phyloP scores from a whole-genome alignment of 345 rosid genomes.

The Hirschfeldia incana region DNA sequence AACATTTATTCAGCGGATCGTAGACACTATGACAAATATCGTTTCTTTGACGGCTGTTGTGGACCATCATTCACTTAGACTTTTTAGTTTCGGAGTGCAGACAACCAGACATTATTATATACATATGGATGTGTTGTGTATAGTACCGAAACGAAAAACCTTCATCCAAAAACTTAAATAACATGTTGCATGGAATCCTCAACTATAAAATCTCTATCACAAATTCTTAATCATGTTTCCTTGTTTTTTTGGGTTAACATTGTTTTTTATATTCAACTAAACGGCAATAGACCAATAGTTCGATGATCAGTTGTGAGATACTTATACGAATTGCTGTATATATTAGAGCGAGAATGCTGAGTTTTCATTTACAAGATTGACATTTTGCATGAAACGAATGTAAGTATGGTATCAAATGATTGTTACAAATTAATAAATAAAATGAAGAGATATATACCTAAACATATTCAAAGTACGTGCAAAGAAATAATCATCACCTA shows the following conservation, averaged over 20 bases:
- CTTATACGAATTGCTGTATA: not conserved
- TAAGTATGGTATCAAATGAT: no score
- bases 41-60: slow-evolving; percentile 36
- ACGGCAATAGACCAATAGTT: not conserved
- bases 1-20: slow-evolving; percentile 39
- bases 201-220: slow-evolving; percentile 19
- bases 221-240: not conserved
- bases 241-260: not conserved
- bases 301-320: not conserved
- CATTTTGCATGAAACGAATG: no score
- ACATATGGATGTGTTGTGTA: not conserved
- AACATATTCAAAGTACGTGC: no score
- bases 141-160: not conserved
- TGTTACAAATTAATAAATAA: no score
- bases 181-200: slow-evolving; percentile 3
- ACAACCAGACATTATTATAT: not conserved
- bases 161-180: not conserved
- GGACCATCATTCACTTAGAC: slow-evolving; percentile 26
- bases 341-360: not conserved
- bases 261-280: not conserved
- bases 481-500: no score
- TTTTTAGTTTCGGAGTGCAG: slow-evolving; percentile 6
- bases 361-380: not conserved
- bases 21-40: slow-evolving; percentile 33
- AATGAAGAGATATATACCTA: no score